Evolutionary conservation across 108 stramenopile genomes (phyloP).

Genomic region (Skeletonema potamos): DNA sequence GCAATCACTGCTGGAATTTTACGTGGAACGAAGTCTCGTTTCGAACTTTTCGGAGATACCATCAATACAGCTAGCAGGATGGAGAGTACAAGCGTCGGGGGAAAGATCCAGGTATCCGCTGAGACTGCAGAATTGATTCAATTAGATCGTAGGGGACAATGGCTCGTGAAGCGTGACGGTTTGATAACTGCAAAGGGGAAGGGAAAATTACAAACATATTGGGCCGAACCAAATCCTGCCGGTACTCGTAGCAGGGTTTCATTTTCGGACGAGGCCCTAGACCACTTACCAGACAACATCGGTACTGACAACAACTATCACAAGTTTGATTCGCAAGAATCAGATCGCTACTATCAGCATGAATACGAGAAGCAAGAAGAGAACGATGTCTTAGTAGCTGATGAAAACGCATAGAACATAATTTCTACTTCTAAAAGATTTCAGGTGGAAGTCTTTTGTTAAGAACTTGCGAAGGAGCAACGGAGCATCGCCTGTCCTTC

Average conservation of each 20-base stretch:
- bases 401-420: neutral
- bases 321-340: neutral
- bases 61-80: constrained; percentile 64
- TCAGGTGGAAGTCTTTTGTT: too few species aligned
- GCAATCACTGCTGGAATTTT: constrained; percentile 63
- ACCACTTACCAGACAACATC: neutral
- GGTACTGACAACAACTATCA: neutral
- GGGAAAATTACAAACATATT: constrained; percentile 58
- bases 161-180: constrained; percentile 51
- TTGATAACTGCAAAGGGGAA: constrained; percentile 54
- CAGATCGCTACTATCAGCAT: neutral
- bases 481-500: too few species aligned
- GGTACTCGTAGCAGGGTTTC: neutral
- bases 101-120: constrained; percentile 61
- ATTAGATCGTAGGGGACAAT: constrained; percentile 26
- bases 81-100: constrained; percentile 53
- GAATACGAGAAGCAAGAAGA: neutral
- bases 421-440: neutral
- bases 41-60: constrained; percentile 62
- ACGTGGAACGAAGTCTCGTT: constrained; percentile 58
- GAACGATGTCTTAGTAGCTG: neutral
- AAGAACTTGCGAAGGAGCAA: too few species aligned
- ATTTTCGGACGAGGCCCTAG: neutral
- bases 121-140: constrained; percentile 50
- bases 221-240: constrained; percentile 30